phyloP scores from a whole-genome alignment of 2,329 filamentous ascomycete species.

The Ophiostoma piceae region DNA sequence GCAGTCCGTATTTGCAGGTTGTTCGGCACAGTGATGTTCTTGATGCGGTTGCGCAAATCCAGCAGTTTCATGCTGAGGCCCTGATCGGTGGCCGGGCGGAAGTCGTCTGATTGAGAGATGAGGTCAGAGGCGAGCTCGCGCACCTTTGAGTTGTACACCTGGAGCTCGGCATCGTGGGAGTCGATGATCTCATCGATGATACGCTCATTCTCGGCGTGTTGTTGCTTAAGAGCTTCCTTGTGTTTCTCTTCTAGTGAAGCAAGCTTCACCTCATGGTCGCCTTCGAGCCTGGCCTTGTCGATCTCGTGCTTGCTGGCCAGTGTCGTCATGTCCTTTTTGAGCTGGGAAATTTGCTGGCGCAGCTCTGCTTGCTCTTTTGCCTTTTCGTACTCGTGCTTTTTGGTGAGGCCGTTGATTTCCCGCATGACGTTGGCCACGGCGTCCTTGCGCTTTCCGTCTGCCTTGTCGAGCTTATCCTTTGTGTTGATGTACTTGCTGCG shows the following conservation, averaged over 20 bases:
- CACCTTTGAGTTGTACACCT: conserved; percentile 23
- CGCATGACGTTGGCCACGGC: background rate
- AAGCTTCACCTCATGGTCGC: background rate
- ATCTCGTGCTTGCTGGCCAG: background rate
- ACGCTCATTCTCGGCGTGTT: conserved; percentile 17
- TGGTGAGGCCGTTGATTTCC: background rate
- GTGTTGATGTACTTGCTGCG: background rate
- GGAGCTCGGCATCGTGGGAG: conserved; percentile 20
- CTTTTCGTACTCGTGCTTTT: background rate
- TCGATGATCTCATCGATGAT: conserved; percentile 21
- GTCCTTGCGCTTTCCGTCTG: background rate
- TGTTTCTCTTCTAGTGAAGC: background rate
- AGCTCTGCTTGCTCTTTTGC: background rate
- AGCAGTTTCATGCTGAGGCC: conserved; percentile 26
- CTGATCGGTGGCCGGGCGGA: conserved; percentile 30
- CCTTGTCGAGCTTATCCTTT: background rate
- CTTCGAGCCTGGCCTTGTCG: background rate
- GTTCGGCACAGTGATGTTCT: conserved; percentile 26
- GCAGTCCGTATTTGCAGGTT: conserved; percentile 23
- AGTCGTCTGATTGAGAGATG: conserved; percentile 30
- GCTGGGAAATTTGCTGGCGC: background rate
- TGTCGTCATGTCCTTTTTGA: background rate
- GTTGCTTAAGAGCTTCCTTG: background rate
- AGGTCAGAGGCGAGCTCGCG: conserved; percentile 26
- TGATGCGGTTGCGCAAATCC: conserved; percentile 27